Base-by-base conservation (phyloP, 2,329 filamentous ascomycete genomes). In the Orbilia javanica region DNA sequence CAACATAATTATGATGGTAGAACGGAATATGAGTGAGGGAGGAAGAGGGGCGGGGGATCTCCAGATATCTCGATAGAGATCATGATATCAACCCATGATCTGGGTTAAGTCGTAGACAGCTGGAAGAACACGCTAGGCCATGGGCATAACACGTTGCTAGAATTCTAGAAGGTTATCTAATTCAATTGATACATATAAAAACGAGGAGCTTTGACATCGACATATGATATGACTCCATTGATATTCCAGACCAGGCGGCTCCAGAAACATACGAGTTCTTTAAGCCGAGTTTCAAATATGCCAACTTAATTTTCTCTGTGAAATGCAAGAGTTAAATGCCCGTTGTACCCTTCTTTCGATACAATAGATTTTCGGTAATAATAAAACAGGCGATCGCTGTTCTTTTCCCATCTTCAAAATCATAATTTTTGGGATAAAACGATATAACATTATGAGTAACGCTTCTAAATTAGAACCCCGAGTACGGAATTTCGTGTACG, bases 401-500 rank as follows among this genome's bases (percentile, higher is more conserved):
- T 53, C 27, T 18, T 29, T 18, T 2, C 50, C 27, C 25, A 22
- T 8, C 27, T 53, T 31, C 5, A 53, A 53, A 6, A n/a, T 11
- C 7, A 18, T 15, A 27, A 70, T 42, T n/a, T 62, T 50, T 10
- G 31, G 15, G 7, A 52, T 25, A 25, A 60, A 27, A 10, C 36
- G 60, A 5, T 50, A 53, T 11, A 70, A 7, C 4, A 70, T 4
- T 8, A 53, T 42, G 1, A 70, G 66, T 1, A 70, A 29, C 18
- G 66, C 52, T 27, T 70, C 66, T 2, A 53, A 70, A 34, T 70
- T 70, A 3, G 57, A n/a, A n/a, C 22, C 2, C 66, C 66, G 2
- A 3, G 6, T 3, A 15, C 13, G 13, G 50, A 25, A 10, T 31
- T 4, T n/a, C 13, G 4, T 15, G 42, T 60, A 27, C 11, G 39